Evolutionary conservation across 495 filamentous ascomycete species (phyloP).

Genomic region (Xylaria cubensis): DNA sequence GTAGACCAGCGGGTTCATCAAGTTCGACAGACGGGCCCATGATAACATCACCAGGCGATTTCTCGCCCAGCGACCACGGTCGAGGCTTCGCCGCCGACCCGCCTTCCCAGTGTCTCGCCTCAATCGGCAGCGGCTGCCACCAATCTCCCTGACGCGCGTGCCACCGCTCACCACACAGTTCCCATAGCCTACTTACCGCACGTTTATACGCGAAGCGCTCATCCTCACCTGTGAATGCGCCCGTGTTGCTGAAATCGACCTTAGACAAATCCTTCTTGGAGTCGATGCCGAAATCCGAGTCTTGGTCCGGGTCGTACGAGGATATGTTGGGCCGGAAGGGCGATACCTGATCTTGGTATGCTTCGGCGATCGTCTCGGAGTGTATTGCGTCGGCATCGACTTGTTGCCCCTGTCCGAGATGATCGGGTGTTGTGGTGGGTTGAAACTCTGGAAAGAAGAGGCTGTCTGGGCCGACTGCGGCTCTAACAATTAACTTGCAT

Average conservation of each 20-base stretch:
- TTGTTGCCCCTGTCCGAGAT: not conserved
- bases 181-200: slow-evolving; percentile 70
- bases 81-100: slow-evolving; percentile 33
- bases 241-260: slow-evolving; percentile 61
- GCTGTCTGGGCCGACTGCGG: slow-evolving; percentile 65
- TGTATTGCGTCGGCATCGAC: slow-evolving; percentile 60
- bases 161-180: slow-evolving; percentile 71
- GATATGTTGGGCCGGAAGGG: slow-evolving; percentile 78
- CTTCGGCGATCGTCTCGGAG: slow-evolving; percentile 71
- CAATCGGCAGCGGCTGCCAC: slow-evolving; percentile 68
- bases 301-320: slow-evolving; percentile 56
- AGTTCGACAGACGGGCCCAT: slow-evolving; percentile 48
- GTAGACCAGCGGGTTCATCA: slow-evolving; percentile 50
- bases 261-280: slow-evolving; percentile 33
- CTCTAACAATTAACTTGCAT: slow-evolving; percentile 67
- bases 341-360: slow-evolving; percentile 70
- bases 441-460: slow-evolving; percentile 71
- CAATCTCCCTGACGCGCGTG: slow-evolving; percentile 63
- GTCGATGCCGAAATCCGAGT: slow-evolving; percentile 52
- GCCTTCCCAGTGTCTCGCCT: slow-evolving; percentile 66
- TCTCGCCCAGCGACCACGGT: not conserved
- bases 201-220: slow-evolving; percentile 76
- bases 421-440: slow-evolving; percentile 3
- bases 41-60: slow-evolving; percentile 37
- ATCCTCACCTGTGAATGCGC: slow-evolving; percentile 72